These are phyloP conservation scores for Rhazya stricta DNA, from an alignment of 257 asterid species.

Conservation along the genomic window DNA sequence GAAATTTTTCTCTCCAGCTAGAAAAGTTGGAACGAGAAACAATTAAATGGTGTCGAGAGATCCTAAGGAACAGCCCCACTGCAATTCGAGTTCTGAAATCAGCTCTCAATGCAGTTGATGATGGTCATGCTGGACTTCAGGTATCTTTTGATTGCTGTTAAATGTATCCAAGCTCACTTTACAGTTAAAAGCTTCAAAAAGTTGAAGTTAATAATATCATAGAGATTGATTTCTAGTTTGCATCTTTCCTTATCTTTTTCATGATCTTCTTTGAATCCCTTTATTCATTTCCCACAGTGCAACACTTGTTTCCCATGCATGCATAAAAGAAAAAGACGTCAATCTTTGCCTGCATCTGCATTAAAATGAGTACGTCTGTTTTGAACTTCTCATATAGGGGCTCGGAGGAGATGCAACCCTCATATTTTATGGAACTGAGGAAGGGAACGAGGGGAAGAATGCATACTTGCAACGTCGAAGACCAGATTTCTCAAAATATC, in stretches of 20 bases:
- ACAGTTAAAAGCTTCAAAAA: neutral
- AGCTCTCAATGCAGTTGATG: conserved; percentile 88
- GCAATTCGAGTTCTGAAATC: conserved; percentile 81
- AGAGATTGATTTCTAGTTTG: neutral
- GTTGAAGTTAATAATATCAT: neutral
- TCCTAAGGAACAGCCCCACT: conserved; percentile 83
- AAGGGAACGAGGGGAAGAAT: conserved; percentile 80
- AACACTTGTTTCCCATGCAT: neutral
- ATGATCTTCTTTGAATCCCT: neutral
- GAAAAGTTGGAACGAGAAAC: conserved; percentile 85
- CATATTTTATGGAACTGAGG: conserved; percentile 85
- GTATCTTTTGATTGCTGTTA: conserved; percentile 21
- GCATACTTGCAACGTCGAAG: conserved; percentile 59
- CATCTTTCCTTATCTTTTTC: too few species aligned
- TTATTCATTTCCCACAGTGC: neutral
- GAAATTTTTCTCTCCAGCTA: conserved; percentile 25
- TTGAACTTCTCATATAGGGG: conserved; percentile 35
- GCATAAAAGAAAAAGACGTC: neutral
- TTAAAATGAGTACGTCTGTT: neutral
- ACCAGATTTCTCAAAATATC: conserved; percentile 85
- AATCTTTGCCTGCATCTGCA: neutral
- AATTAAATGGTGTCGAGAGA: conserved; percentile 87
- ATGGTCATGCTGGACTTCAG: conserved; percentile 97
- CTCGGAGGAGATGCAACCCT: conserved; percentile 92
- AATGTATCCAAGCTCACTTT: neutral